These are phyloP conservation scores for Entamoeba nuttalli DNA, from an alignment of 208 protist species.

Conservation along the genomic window DNA sequence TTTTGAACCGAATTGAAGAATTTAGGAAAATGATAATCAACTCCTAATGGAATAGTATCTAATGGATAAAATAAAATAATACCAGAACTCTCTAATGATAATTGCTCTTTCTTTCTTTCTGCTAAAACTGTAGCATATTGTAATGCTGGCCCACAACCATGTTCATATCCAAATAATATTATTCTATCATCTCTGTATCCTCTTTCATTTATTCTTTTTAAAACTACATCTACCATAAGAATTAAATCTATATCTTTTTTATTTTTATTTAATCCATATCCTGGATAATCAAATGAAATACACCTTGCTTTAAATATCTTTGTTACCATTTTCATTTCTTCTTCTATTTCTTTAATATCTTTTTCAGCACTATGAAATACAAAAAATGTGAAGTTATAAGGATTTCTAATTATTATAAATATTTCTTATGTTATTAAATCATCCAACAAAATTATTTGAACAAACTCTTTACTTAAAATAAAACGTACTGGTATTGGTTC, in stretches of 20 bases:
- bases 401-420: neutral
- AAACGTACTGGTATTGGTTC: neutral
- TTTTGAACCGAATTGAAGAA: neutral
- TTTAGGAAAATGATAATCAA: neutral
- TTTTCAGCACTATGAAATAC: neutral
- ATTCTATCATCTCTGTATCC: neutral
- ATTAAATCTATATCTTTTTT: neutral
- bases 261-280: neutral
- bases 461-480: neutral
- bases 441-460: no score
- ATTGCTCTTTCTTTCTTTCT: neutral
- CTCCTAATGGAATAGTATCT: neutral
- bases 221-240: neutral
- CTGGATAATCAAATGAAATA: neutral
- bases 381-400: neutral
- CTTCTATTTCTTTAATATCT: neutral
- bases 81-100: neutral
- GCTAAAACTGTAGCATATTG: neutral
- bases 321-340: neutral
- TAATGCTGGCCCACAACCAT: neutral
- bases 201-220: neutral
- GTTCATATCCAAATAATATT: neutral
- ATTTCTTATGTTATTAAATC: no score
- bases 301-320: neutral
- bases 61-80: neutral